Conservation (phyloP, 176 grass and related monocot genomes). For the Musa itinerans region DNA sequence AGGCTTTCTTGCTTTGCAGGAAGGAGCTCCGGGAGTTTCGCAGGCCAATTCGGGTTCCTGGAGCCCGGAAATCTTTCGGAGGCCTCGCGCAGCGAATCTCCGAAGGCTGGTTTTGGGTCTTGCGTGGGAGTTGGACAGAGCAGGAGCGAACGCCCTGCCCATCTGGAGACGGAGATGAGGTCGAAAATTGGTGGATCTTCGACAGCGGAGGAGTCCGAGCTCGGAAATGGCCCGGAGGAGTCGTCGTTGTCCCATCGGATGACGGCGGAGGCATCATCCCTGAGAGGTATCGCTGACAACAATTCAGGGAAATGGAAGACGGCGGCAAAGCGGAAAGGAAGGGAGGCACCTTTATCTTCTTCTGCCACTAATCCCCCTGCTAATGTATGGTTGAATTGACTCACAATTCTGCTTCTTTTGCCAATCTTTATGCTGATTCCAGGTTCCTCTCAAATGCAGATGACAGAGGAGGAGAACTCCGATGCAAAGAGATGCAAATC, state of each 20-base stretch:
- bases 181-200: not conserved
- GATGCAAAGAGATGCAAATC: slow-evolving; percentile 37
- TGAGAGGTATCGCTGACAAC: slow-evolving; percentile 18
- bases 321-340: slow-evolving; percentile 33
- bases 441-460: slow-evolving; percentile 13
- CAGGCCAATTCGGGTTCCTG: not conserved
- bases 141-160: not conserved
- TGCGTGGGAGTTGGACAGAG: not conserved
- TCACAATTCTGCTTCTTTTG: not conserved
- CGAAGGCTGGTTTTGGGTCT: slow-evolving; percentile 5
- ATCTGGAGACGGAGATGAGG: slow-evolving; percentile 1
- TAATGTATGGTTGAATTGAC: not conserved
- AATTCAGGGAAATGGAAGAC: slow-evolving; percentile 43
- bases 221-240: not conserved
- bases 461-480: slow-evolving; percentile 1
- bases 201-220: not conserved
- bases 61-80: slow-evolving; percentile 29
- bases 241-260: not conserved
- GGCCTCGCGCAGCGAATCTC: slow-evolving; percentile 39
- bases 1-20: slow-evolving; percentile 5
- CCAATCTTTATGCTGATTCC: not conserved
- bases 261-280: not conserved
- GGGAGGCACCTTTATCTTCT: slow-evolving; percentile 18
- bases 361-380: not conserved
- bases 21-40: not conserved